Conservation (phyloP, 371 early-diverging fungal genomes). For the Mortierella sp. region DNA sequence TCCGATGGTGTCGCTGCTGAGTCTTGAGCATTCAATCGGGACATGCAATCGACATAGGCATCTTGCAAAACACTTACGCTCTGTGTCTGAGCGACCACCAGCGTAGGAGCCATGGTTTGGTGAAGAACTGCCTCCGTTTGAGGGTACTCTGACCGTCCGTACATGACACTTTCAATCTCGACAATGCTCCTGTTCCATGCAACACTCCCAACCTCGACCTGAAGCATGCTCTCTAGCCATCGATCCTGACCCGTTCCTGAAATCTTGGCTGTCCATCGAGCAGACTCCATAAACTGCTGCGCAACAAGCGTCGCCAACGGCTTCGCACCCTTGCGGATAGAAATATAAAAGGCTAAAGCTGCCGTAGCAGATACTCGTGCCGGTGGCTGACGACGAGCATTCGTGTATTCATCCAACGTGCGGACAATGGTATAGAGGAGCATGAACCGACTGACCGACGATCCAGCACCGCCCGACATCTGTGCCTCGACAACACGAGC, state of each 20-base stretch:
- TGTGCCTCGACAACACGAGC: slow-evolving; percentile 49
- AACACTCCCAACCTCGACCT: slow-evolving; percentile 50
- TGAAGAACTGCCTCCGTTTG: slow-evolving; percentile 38
- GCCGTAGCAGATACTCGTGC: slow-evolving; percentile 53
- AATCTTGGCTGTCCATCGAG: slow-evolving; percentile 48
- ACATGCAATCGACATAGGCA: slow-evolving; percentile 48
- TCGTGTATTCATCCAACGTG: slow-evolving; percentile 52
- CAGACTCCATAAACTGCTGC: slow-evolving; percentile 54
- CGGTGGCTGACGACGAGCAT: slow-evolving; percentile 50
- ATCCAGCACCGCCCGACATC: slow-evolving; percentile 47
- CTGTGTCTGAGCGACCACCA: slow-evolving; percentile 48
- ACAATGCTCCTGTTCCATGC: slow-evolving; percentile 47
- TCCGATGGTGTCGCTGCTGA: neutral
- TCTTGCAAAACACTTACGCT: slow-evolving; percentile 39
- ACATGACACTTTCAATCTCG: slow-evolving; percentile 50
- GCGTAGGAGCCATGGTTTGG: slow-evolving; percentile 51
- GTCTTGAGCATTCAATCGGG: slow-evolving; percentile 27
- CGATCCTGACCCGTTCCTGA: slow-evolving; percentile 37
- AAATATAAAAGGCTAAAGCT: slow-evolving; percentile 47
- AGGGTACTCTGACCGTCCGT: slow-evolving; percentile 41
- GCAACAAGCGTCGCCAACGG: slow-evolving; percentile 50
- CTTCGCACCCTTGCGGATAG: slow-evolving; percentile 38
- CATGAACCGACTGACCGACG: slow-evolving; percentile 49
- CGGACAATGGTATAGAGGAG: slow-evolving; percentile 48
- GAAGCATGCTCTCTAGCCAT: slow-evolving; percentile 51